phyloP scores from a whole-genome alignment of 176 grass and related monocot genomes.

The Carex pumila region DNA sequence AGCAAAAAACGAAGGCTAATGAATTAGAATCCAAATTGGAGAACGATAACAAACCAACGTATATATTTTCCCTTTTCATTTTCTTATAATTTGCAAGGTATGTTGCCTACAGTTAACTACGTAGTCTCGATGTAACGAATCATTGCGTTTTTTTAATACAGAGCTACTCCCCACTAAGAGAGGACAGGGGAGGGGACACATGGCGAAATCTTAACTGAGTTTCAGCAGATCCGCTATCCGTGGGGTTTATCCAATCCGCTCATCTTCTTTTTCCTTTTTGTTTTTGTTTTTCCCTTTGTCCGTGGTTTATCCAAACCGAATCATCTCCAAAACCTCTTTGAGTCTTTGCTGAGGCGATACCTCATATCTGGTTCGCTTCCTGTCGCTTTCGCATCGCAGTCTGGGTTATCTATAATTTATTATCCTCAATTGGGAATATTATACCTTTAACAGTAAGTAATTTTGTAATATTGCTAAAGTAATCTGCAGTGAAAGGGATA shows the following conservation, averaged over 20 bases:
- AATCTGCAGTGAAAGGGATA: too few species aligned
- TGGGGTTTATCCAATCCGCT: neutral
- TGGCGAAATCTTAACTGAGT: slow-evolving; percentile 12
- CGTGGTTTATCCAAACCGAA: neutral
- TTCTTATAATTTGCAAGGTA: neutral
- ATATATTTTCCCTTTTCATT: neutral
- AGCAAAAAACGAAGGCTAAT: too few species aligned
- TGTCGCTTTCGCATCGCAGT: too few species aligned
- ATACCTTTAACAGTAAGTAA: too few species aligned
- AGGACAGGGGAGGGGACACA: neutral
- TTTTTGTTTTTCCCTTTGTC: neutral
- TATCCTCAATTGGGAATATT: too few species aligned
- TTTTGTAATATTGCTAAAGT: too few species aligned
- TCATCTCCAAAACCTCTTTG: neutral
- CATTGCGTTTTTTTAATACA: neutral
- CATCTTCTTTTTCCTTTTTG: neutral
- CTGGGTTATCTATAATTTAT: too few species aligned
- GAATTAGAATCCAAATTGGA: too few species aligned
- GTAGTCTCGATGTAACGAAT: neutral
- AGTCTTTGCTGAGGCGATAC: too few species aligned
- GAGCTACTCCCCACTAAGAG: neutral
- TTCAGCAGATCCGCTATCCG: neutral
- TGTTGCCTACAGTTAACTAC: neutral
- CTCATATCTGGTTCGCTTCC: too few species aligned
- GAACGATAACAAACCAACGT: too few species aligned